These are phyloP conservation scores for Ceratocystis harringtonii DNA, from an alignment of 2,329 filamentous ascomycete species.

Conservation along the genomic window DNA sequence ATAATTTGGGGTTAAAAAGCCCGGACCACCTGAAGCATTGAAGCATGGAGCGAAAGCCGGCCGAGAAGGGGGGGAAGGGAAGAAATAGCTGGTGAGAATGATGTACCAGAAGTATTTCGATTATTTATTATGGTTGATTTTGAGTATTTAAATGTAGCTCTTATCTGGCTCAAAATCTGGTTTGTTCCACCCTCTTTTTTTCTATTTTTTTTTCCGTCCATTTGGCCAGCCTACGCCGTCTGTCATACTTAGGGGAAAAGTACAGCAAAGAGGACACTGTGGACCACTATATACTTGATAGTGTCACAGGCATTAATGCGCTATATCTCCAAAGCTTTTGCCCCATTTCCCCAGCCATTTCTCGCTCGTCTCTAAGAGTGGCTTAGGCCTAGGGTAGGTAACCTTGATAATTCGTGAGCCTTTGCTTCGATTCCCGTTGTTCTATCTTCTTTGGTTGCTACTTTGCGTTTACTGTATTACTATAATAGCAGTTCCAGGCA, in stretches of 20 bases:
- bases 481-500: background rate
- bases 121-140: background rate
- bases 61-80: background rate
- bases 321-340: background rate
- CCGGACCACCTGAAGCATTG: background rate
- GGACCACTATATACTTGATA: too few relatives aligned
- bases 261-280: too few relatives aligned
- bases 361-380: too few relatives aligned
- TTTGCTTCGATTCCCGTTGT: too few relatives aligned
- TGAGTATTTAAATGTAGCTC: background rate
- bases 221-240: background rate
- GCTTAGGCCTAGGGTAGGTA: too few relatives aligned
- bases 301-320: too few relatives aligned
- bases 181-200: background rate
- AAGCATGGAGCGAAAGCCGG: background rate
- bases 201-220: background rate
- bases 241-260: too few relatives aligned
- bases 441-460: too few relatives aligned
- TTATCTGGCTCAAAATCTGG: background rate
- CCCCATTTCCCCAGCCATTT: background rate
- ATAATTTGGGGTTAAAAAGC: background rate
- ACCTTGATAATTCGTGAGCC: too few relatives aligned
- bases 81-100: background rate
- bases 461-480: too few relatives aligned
- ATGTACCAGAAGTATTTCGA: background rate